Conservation (phyloP, 495 filamentous ascomycete genomes). For the Talaromyces liani region DNA sequence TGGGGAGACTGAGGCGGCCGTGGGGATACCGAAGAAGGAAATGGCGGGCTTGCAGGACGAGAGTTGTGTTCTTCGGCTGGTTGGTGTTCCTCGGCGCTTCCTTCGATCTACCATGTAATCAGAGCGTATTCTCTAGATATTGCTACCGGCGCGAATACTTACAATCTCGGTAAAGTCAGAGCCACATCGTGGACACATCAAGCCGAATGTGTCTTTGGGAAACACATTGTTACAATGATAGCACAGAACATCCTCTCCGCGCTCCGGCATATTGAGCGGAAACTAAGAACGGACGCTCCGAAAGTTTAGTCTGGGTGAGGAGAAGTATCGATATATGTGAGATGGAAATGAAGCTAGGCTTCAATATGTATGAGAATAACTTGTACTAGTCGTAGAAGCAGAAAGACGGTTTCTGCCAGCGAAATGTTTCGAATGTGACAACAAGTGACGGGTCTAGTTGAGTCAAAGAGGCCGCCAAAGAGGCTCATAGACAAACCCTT, state of each 20-base stretch:
- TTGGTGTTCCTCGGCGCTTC: slow-evolving; percentile 13
- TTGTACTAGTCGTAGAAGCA: neutral
- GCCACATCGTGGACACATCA: slow-evolving; percentile 69
- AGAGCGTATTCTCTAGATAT: slow-evolving; percentile 28
- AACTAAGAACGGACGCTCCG: slow-evolving; percentile 5
- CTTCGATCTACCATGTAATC: slow-evolving; percentile 17
- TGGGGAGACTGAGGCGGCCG: slow-evolving; percentile 2
- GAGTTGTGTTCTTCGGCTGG: neutral
- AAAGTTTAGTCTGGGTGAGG: neutral
- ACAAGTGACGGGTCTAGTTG: neutral
- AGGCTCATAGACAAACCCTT: slow-evolving; percentile 1
- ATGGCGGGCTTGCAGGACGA: neutral
- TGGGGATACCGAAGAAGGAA: neutral
- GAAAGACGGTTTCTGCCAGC: neutral
- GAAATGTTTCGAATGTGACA: neutral
- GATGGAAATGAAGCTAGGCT: neutral
- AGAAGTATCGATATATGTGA: neutral
- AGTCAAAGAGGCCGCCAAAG: slow-evolving; percentile 2
- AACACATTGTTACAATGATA: slow-evolving; percentile 75
- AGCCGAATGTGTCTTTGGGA: slow-evolving; percentile 57
- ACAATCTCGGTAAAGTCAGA: slow-evolving; percentile 81
- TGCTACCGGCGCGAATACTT: slow-evolving; percentile 7
- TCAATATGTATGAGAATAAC: neutral
- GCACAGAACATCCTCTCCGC: slow-evolving; percentile 66
- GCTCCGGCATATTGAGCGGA: slow-evolving; percentile 21